Evolutionary conservation across 352 stramenopile genomes (phyloP).

Genomic region (Phytopythium mirpurense): DNA sequence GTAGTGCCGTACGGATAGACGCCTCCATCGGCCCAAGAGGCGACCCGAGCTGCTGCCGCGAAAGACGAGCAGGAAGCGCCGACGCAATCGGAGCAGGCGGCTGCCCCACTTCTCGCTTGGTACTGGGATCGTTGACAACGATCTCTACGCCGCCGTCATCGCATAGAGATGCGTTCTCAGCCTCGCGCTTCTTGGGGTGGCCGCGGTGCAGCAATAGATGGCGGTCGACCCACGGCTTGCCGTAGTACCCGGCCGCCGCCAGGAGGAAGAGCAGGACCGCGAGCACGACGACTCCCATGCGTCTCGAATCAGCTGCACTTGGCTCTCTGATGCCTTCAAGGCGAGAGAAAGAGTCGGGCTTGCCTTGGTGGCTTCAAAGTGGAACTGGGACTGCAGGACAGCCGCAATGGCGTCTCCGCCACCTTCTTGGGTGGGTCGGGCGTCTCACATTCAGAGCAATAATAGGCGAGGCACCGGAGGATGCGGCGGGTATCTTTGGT

Average conservation of each 20-base stretch:
- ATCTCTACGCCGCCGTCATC: constrained; percentile 29
- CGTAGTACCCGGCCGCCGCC: constrained; percentile 18
- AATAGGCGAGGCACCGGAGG: not conserved
- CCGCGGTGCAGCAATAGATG: constrained; percentile 15
- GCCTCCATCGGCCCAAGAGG: constrained; percentile 28
- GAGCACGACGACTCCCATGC: constrained; percentile 15
- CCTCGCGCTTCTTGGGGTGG: constrained; percentile 27
- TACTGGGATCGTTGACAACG: constrained; percentile 27
- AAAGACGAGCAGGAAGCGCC: constrained; percentile 1
- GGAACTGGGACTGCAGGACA: not conserved
- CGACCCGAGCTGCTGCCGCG: constrained; percentile 19
- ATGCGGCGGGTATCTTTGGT: not conserved
- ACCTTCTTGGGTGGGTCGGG: no score
- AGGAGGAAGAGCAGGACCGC: constrained; percentile 24
- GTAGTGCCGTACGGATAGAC: constrained; percentile 38
- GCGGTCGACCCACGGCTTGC: constrained; percentile 19
- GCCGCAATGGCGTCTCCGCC: not conserved
- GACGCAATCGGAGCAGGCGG: not conserved
- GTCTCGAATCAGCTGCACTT: not conserved
- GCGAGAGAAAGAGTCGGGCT: not conserved
- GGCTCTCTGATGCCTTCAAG: not conserved
- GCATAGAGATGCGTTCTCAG: constrained; percentile 5
- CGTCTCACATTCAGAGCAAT: not conserved
- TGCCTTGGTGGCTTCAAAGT: not conserved
- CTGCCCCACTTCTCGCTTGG: constrained; percentile 4